phyloP scores from a whole-genome alignment of 179 eudicot genomes.

The Silene coronaria region DNA sequence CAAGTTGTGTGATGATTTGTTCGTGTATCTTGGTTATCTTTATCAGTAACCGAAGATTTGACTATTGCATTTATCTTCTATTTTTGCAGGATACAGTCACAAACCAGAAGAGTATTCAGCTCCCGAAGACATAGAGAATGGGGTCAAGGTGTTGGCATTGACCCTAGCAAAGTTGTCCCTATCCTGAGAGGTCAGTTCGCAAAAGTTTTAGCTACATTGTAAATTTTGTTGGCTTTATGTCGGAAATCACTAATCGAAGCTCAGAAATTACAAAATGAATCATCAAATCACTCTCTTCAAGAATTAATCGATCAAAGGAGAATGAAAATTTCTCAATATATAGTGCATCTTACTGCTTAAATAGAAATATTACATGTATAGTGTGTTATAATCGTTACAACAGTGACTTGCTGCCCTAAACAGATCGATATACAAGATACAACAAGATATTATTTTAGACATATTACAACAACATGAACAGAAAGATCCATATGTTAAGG shows the following conservation, averaged over 20 bases:
- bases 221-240: no score
- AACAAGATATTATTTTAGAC: slow-evolving; percentile 8
- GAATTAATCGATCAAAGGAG: no score
- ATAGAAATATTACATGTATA: slow-evolving; percentile 17
- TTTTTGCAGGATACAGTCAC: slow-evolving; percentile 77
- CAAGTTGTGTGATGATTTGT: neutral
- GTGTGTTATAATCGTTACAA: slow-evolving; percentile 9
- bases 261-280: no score
- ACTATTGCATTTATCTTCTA: neutral
- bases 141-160: slow-evolving; percentile 74
- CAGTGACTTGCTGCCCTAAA: slow-evolving; percentile 10
- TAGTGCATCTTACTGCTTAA: slow-evolving; percentile 22
- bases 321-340: slow-evolving; percentile 14
- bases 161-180: slow-evolving; percentile 72
- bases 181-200: slow-evolving; percentile 25
- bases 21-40: neutral
- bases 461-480: slow-evolving; percentile 26
- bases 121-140: slow-evolving; percentile 54
- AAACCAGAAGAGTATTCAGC: slow-evolving; percentile 84
- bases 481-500: slow-evolving; percentile 19
- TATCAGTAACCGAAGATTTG: neutral
- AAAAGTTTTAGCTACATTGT: no score
- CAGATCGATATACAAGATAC: neutral
- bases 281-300: no score
- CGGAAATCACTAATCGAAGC: no score